Evolutionary conservation across 345 rosid species (phyloP), one percentile per base, ranked within the genome.

Genomic region (Heritiera fomes): DNA sequence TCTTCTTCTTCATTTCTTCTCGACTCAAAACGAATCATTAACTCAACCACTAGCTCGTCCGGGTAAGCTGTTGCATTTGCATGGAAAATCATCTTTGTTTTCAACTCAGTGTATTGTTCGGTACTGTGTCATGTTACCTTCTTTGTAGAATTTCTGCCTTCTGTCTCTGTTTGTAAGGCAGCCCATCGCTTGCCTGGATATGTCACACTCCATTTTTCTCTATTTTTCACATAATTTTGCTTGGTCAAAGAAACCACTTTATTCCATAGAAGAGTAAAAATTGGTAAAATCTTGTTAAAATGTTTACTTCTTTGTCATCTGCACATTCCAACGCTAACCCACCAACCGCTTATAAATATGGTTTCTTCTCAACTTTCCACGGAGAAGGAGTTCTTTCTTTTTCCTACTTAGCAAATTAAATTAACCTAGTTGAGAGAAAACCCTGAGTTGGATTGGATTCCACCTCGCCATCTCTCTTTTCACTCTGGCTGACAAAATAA

Each of bases 1-100:
- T 50, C 68, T 43, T 77, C 79, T 75, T 75, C 83, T 72, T 86
- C 81, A 63, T 65, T 81, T 46, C 71, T 64, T 55, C 81, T 79
- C 38, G 1, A 0, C 80, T 74, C 69, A 7, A 76, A 30, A 61
- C 75, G 8, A 76, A 50, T 72, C 13, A 52, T 52, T 11, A 60
- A 58, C 60, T 8, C 66, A 34, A 9, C 52, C n/a, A 55, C 14
- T 46, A 18, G 30, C n/a, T 32, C 55, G 4, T 10, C 32, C 79
- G 52, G 81, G 81, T 83, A 78, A 77, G 83, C 55, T 62, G 28
- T 41, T 64, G 75, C 46, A 80, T 52, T 73, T 80, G 64, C 81
- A 80, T 74, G 69, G 40, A 64, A 7, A 69, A 50, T 46, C 2
- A 38, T 49, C 15, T 53, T 73, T 49, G 38, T 11, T 41, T 67